These are phyloP conservation scores for Brettanomyces bruxellensis DNA, from an alignment of 805 yeast genomes.

Conservation along the genomic window DNA sequence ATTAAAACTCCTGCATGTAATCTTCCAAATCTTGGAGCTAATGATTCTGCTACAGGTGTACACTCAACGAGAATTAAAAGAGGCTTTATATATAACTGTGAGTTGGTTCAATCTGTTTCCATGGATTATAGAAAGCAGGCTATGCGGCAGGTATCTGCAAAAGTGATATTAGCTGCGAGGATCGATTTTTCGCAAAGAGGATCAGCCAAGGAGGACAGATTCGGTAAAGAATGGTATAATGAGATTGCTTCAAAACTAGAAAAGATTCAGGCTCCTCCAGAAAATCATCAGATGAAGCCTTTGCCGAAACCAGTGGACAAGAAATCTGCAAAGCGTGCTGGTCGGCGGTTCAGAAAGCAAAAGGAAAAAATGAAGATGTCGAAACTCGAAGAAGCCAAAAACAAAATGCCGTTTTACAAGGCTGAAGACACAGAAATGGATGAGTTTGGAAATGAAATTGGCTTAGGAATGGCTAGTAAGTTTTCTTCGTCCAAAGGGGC, in stretches of 20 bases:
- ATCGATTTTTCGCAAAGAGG: conserved; percentile 47
- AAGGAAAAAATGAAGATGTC: conserved; percentile 77
- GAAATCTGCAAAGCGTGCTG: conserved; percentile 80
- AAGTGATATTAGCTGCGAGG: conserved; percentile 73
- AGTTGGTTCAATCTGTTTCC: conserved; percentile 49
- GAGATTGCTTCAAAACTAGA: conserved; percentile 61
- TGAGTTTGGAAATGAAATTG: conserved; percentile 71
- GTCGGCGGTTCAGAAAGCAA: conserved; percentile 67
- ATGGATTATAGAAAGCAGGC: conserved; percentile 57
- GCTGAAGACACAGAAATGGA: conserved; percentile 55
- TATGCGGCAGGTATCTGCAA: conserved; percentile 70
- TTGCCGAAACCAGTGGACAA: conserved; percentile 66
- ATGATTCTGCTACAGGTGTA: conserved; percentile 32
- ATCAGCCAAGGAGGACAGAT: conserved; percentile 16
- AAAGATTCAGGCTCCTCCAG: conserved; percentile 73
- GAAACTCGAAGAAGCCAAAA: conserved; percentile 74
- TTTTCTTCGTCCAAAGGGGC: conserved; percentile 4
- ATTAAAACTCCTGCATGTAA: conserved; percentile 77
- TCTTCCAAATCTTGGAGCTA: conserved; percentile 66
- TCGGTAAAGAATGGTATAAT: conserved; percentile 49
- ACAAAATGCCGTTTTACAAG: conserved; percentile 76
- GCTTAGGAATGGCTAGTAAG: conserved; percentile 61
- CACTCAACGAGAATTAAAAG: conserved; percentile 43
- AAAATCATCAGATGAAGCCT: conserved; percentile 56
- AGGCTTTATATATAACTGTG: conserved; percentile 60